phyloP scores from a whole-genome alignment of 352 stramenopile species.

The Discostella stelligera region DNA sequence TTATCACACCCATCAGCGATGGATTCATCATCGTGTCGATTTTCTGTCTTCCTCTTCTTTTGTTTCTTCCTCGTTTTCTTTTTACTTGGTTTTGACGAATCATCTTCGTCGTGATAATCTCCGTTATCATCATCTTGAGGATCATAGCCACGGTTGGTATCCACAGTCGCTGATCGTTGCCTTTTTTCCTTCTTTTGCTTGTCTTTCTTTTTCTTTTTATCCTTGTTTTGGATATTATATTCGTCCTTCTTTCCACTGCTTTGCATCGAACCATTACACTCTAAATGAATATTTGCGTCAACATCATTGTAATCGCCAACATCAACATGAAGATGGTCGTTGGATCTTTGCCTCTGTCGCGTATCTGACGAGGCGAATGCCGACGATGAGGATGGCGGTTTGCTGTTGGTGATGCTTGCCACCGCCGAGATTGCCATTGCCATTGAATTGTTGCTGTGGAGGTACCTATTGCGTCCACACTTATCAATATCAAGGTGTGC shows the following conservation, averaged over 20 bases:
- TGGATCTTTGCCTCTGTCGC: background rate
- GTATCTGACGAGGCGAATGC: background rate
- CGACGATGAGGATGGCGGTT: background rate
- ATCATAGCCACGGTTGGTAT: background rate
- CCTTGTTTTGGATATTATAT: background rate
- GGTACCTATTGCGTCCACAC: too few relatives aligned
- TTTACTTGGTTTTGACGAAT: background rate
- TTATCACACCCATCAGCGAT: background rate
- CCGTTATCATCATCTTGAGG: background rate
- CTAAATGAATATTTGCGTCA: too few relatives aligned
- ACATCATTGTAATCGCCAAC: background rate
- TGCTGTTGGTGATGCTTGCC: background rate
- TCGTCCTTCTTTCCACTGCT: background rate
- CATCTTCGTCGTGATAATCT: conserved; percentile 6
- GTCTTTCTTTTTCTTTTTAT: conserved; percentile 22
- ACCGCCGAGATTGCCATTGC: background rate
- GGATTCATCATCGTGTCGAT: conserved; percentile 5
- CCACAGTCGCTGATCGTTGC: background rate
- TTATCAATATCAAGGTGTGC: too few relatives aligned
- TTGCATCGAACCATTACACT: background rate
- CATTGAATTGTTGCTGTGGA: background rate
- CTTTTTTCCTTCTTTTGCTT: conserved; percentile 11
- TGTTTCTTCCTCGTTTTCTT: conserved; percentile 13
- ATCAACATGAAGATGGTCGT: background rate
- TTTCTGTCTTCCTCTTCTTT: conserved; percentile 20